Evolutionary conservation across 2,329 filamentous ascomycete genomes (phyloP).

Genomic region (Incumbomyces delicatus): DNA sequence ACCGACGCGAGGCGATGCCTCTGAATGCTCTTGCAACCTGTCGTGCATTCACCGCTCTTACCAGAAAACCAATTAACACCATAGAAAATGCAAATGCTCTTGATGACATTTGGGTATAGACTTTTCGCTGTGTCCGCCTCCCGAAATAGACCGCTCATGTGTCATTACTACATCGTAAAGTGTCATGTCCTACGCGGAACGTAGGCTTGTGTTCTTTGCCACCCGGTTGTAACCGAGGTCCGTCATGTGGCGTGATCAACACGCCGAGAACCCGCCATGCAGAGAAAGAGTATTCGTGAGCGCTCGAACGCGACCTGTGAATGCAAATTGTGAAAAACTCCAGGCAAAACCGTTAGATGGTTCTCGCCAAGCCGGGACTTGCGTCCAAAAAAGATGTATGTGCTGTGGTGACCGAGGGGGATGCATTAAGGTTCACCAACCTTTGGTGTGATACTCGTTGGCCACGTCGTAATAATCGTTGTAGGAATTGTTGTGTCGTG

Average conservation of each 20-base stretch:
- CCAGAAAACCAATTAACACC: neutral
- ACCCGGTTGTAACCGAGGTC: neutral
- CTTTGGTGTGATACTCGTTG: constrained; percentile 75
- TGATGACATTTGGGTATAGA: neutral
- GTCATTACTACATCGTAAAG: neutral
- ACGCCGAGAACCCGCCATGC: neutral
- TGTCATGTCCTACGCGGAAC: neutral
- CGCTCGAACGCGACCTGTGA: constrained; percentile 9
- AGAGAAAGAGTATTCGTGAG: neutral
- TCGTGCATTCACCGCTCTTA: neutral
- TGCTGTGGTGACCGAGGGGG: neutral
- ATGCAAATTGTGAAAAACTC: constrained; percentile 11
- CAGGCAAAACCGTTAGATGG: constrained; percentile 14
- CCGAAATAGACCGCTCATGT: neutral
- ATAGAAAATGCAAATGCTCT: neutral
- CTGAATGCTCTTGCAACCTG: no score
- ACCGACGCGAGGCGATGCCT: neutral
- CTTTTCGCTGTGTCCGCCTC: neutral
- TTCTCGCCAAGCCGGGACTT: neutral
- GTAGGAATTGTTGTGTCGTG: constrained; percentile 61
- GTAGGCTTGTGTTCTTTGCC: neutral
- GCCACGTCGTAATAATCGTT: constrained; percentile 78
- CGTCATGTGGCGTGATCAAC: neutral
- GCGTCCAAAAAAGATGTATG: constrained; percentile 4
- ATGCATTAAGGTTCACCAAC: constrained; percentile 54